These are phyloP conservation scores for Penicillium sp. DNA, from an alignment of 2,329 filamentous ascomycete genomes.

Conservation along the genomic window DNA sequence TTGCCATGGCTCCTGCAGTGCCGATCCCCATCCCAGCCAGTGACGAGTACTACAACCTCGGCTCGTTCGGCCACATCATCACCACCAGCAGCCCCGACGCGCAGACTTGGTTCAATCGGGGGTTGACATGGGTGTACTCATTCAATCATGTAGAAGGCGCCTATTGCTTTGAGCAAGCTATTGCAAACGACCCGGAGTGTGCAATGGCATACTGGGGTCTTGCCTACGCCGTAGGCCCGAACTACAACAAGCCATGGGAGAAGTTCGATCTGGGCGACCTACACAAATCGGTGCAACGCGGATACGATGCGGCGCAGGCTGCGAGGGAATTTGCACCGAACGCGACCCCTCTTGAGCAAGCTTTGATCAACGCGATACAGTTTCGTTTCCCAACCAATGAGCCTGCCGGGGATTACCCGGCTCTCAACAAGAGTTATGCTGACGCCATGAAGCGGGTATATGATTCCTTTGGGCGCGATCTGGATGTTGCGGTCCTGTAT, in stretches of 20 bases:
- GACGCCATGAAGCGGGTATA: conserved; percentile 63
- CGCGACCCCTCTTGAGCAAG: background rate
- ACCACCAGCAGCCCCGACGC: conserved; percentile 32
- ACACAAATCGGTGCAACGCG: conserved; percentile 51
- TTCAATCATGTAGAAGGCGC: conserved; percentile 49
- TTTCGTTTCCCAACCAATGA: conserved; percentile 62
- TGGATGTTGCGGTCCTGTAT: conserved; percentile 66
- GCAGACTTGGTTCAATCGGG: conserved; percentile 43
- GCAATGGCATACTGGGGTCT: conserved; percentile 49
- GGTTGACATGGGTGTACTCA: conserved; percentile 40
- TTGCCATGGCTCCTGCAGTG: no score
- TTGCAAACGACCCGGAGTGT: conserved; percentile 39
- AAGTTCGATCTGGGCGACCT: conserved; percentile 69
- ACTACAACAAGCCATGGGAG: conserved; percentile 81
- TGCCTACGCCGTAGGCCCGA: conserved; percentile 72
- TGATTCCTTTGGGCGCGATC: conserved; percentile 53
- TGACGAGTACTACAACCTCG: conserved; percentile 35
- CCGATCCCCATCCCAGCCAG: background rate
- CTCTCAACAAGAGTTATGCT: conserved; percentile 63
- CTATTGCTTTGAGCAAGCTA: conserved; percentile 43
- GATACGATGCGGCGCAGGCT: conserved; percentile 45
- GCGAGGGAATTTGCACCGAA: background rate
- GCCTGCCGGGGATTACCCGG: conserved; percentile 52
- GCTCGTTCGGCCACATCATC: conserved; percentile 39
- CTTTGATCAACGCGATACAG: conserved; percentile 55